Evolutionary conservation across 768 basidiomycete species (phyloP).

Genomic region (Rhizopogon vinicolor): DNA sequence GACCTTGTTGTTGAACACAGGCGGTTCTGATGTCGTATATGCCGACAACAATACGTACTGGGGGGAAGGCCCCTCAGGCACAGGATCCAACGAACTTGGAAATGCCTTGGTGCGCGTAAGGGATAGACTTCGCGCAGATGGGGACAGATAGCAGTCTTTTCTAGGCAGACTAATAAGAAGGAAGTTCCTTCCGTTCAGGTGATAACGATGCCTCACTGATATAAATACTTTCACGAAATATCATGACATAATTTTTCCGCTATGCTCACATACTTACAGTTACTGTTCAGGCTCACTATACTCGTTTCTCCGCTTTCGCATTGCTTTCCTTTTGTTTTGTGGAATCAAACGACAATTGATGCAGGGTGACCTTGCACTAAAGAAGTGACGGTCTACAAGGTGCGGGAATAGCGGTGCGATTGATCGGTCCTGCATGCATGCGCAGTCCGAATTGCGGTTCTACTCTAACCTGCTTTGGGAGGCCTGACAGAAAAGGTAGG

Average conservation of each 20-base stretch:
- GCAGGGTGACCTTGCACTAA: neutral
- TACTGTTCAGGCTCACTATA: neutral
- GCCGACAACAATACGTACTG: slow-evolving; percentile 59
- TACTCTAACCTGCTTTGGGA: too few relatives aligned
- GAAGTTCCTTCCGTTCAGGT: neutral
- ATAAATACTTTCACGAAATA: neutral
- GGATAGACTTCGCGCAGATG: slow-evolving; percentile 35
- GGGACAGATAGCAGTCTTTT: slow-evolving; percentile 7
- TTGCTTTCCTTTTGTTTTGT: neutral
- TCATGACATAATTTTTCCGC: neutral
- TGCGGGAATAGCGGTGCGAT: too few relatives aligned
- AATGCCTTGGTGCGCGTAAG: slow-evolving; percentile 53
- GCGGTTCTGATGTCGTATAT: slow-evolving; percentile 46
- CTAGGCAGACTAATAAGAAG: neutral
- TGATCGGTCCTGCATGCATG: too few relatives aligned
- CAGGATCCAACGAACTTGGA: slow-evolving; percentile 62
- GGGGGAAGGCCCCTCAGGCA: slow-evolving; percentile 51
- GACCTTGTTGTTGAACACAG: slow-evolving; percentile 49
- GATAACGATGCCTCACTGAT: neutral
- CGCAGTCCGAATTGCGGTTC: too few relatives aligned
- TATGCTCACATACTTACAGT: neutral
- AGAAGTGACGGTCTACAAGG: too few relatives aligned
- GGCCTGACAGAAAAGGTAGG: too few relatives aligned
- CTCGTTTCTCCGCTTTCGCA: neutral
- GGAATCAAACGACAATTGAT: neutral